These are phyloP conservation scores for Penicillium macrosclerotiorum DNA, from an alignment of 495 filamentous ascomycete species.

Conservation along the genomic window DNA sequence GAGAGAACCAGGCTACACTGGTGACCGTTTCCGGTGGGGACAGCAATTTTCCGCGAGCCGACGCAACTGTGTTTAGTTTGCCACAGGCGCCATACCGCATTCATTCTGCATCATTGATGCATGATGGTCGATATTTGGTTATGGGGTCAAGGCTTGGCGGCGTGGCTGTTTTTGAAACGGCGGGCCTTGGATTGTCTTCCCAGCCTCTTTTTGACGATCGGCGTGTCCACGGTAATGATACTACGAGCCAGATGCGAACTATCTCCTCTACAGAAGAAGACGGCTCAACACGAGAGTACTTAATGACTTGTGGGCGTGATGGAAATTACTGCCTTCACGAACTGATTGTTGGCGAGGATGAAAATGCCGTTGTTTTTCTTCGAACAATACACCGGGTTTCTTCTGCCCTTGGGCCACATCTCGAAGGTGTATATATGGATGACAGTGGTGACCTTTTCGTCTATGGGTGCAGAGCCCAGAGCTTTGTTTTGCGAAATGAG, in stretches of 20 bases:
- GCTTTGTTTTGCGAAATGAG: conserved; percentile 80
- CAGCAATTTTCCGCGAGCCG: conserved; percentile 13
- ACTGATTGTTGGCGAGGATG: conserved; percentile 8
- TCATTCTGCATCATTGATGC: conserved; percentile 35
- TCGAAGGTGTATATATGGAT: conserved; percentile 66
- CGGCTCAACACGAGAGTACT: conserved; percentile 12
- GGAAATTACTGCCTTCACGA: conserved; percentile 64
- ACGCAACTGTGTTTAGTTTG: conserved; percentile 24
- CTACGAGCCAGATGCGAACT: conserved; percentile 62
- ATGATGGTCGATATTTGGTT: conserved; percentile 47
- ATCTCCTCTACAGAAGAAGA: conserved; percentile 21
- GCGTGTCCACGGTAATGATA: conserved; percentile 58
- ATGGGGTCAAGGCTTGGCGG: conserved; percentile 68
- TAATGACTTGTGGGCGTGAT: conserved; percentile 71
- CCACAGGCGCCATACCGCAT: conserved; percentile 34
- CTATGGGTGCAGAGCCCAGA: conserved; percentile 75
- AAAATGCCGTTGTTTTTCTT: conserved; percentile 20
- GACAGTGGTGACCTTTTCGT: conserved; percentile 55
- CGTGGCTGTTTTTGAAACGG: conserved; percentile 52
- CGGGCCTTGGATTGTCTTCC: conserved; percentile 10
- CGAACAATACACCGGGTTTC: conserved; percentile 49
- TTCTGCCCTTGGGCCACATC: conserved; percentile 63
- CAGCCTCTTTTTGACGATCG: conserved; percentile 24
- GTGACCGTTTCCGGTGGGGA: conserved; percentile 23
- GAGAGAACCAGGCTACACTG: conserved; percentile 28